A percentile compares a stretch with the other conserved stretches of the same genome.
Conservation (phyloP, 768 basidiomycete genomes). For the Tremella yokohamensis region DNA sequence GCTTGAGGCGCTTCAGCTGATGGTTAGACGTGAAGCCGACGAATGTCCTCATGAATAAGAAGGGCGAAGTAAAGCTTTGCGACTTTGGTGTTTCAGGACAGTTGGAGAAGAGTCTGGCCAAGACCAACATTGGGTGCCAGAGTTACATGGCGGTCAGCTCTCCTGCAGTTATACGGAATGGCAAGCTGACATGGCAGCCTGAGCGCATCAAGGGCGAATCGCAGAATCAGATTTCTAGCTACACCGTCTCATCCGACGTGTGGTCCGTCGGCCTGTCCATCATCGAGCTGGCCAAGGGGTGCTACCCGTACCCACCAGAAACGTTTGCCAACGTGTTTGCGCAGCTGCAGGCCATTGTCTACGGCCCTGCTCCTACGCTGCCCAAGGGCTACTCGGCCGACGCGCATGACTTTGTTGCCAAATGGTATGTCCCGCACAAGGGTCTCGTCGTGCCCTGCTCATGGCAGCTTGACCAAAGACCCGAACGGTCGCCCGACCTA, state of each 20-base stretch:
- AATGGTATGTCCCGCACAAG: conserved; percentile 55
- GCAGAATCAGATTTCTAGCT: conserved; percentile 75
- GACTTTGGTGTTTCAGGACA: conserved; percentile 99
- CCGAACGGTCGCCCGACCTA: conserved; percentile 78
- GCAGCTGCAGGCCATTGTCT: conserved; percentile 91
- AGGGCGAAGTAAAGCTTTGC: conserved; percentile 87
- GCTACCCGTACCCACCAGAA: conserved; percentile 95
- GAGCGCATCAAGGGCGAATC: conserved; percentile 96
- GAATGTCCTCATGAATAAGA: conserved; percentile 82
- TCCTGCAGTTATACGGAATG: neutral
- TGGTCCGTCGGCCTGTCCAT: conserved; percentile 91
- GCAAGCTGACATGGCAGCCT: conserved; percentile 56
- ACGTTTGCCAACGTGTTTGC: conserved; percentile 97
- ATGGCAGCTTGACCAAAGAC: conserved; percentile 63
- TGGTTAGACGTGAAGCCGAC: conserved; percentile 82
- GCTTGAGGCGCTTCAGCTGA: conserved; percentile 5
- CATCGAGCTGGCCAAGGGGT: conserved; percentile 82
- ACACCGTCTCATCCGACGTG: conserved; percentile 94
- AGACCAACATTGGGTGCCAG: conserved; percentile 98
- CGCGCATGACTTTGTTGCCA: conserved; percentile 76
- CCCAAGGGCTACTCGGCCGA: conserved; percentile 66
- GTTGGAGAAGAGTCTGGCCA: conserved; percentile 89
- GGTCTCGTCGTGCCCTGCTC: neutral
- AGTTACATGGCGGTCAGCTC: conserved; percentile 93
- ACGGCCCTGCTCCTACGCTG: conserved; percentile 84